These are phyloP conservation scores for Lyophyllum atratum DNA, from an alignment of 768 basidiomycete genomes.

Conservation along the genomic window DNA sequence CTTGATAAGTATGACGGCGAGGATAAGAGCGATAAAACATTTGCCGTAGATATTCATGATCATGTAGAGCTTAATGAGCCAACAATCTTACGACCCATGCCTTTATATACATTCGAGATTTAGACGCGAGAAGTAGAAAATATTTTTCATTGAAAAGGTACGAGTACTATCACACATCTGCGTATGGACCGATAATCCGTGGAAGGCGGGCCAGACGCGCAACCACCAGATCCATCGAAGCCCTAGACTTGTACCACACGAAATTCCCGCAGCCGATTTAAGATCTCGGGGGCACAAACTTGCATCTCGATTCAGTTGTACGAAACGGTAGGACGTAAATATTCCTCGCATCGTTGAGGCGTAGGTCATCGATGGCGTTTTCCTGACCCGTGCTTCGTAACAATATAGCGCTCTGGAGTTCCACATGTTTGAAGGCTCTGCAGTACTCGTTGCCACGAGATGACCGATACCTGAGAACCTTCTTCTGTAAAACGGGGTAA, in stretches of 20 bases:
- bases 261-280: background rate
- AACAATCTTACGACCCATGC: background rate
- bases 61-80: background rate
- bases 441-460: background rate
- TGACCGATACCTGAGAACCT: background rate
- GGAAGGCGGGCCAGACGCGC: background rate
- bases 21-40: background rate
- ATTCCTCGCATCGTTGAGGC: no score
- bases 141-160: background rate
- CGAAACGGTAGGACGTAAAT: no score
- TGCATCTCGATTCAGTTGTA: background rate
- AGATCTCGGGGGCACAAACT: background rate
- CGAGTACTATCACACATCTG: background rate
- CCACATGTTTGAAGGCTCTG: no score
- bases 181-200: background rate
- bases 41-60: background rate
- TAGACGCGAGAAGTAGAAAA: background rate
- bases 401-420: no score
- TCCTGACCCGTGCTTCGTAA: no score
- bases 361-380: no score
- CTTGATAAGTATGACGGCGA: background rate
- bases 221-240: background rate
- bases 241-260: background rate
- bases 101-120: conserved; percentile 1
- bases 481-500: background rate